A percentile compares a stretch with the other conserved stretches of the same genome.
Conservation (phyloP, 495 filamentous ascomycete species). For the Xylaria grammica region DNA sequence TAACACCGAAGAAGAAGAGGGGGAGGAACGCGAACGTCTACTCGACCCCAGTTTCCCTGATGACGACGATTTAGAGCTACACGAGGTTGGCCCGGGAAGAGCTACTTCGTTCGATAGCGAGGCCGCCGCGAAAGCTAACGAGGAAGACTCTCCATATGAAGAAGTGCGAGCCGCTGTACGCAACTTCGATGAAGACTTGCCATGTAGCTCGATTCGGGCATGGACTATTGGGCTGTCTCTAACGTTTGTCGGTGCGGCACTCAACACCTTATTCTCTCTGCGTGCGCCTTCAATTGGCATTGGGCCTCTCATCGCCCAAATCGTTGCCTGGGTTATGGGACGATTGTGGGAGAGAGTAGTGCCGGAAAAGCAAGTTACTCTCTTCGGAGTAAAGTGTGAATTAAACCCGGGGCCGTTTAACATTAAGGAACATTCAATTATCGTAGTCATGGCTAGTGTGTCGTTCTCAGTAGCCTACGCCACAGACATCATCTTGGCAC, state of each 20-base stretch:
- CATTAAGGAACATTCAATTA: slow-evolving; percentile 79
- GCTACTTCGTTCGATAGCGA: slow-evolving; percentile 44
- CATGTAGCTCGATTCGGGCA: slow-evolving; percentile 73
- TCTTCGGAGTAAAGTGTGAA: slow-evolving; percentile 61
- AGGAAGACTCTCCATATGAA: slow-evolving; percentile 71
- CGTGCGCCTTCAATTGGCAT: slow-evolving; percentile 69
- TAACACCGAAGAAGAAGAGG: slow-evolving; percentile 41
- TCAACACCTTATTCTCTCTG: slow-evolving; percentile 76
- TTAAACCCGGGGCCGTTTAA: slow-evolving; percentile 79
- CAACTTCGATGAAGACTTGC: slow-evolving; percentile 69
- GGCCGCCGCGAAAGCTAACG: slow-evolving; percentile 26
- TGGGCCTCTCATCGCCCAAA: slow-evolving; percentile 69
- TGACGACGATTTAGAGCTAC: slow-evolving; percentile 40
- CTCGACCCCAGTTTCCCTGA: slow-evolving; percentile 57
- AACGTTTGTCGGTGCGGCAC: slow-evolving; percentile 66
- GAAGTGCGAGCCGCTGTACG: slow-evolving; percentile 68
- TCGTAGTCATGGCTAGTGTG: slow-evolving; percentile 74
- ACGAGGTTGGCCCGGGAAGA: slow-evolving; percentile 29
- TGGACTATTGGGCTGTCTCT: slow-evolving; percentile 74
- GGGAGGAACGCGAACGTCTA: slow-evolving; percentile 51
- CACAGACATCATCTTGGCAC: slow-evolving; percentile 71
- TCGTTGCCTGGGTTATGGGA: slow-evolving; percentile 73
- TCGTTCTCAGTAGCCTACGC: slow-evolving; percentile 68
- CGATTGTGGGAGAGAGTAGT: slow-evolving; percentile 55
- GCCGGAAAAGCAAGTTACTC: slow-evolving; percentile 56